Evolutionary conservation across 345 rosid species (phyloP).

Genomic region (Salix udensis): DNA sequence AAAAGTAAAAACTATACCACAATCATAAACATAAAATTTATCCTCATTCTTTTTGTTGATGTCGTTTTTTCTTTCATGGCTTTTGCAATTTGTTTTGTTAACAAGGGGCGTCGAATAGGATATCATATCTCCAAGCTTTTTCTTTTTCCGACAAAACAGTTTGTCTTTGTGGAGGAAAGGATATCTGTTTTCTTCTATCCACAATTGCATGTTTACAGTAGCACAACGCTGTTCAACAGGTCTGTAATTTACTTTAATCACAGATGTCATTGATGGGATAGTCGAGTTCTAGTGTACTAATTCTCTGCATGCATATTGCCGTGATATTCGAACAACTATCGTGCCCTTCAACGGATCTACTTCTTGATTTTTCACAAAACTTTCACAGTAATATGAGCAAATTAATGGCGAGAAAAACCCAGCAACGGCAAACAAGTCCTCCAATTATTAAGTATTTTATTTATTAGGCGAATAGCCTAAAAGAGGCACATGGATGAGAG

Average conservation of each 20-base stretch:
- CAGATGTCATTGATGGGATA: not conserved
- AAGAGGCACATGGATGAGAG: slow-evolving; percentile 3
- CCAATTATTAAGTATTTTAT: slow-evolving; percentile 7
- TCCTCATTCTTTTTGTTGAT: too few species aligned
- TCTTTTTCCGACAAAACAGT: not conserved
- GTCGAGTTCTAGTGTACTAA: not conserved
- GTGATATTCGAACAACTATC: not conserved
- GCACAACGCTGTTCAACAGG: not conserved
- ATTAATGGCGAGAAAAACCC: not conserved
- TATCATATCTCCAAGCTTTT: too few species aligned
- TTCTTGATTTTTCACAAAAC: not conserved
- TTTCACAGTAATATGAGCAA: not conserved
- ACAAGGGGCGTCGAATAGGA: too few species aligned
- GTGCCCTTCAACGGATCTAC: not conserved
- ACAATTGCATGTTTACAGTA: not conserved
- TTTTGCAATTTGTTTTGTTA: too few species aligned
- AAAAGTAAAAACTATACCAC: too few species aligned
- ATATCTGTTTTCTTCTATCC: not conserved
- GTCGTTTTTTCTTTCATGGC: too few species aligned
- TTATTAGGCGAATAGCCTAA: slow-evolving; percentile 18
- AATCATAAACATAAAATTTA: too few species aligned
- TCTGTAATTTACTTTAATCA: too few species aligned
- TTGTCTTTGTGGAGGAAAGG: not conserved
- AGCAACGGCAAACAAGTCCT: not conserved
- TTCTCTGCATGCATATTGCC: not conserved